A percentile compares a stretch with the other conserved stretches of the same genome.
Evolutionary conservation across 768 basidiomycete genomes (phyloP).

Genomic region (Lactarius akahatsu): DNA sequence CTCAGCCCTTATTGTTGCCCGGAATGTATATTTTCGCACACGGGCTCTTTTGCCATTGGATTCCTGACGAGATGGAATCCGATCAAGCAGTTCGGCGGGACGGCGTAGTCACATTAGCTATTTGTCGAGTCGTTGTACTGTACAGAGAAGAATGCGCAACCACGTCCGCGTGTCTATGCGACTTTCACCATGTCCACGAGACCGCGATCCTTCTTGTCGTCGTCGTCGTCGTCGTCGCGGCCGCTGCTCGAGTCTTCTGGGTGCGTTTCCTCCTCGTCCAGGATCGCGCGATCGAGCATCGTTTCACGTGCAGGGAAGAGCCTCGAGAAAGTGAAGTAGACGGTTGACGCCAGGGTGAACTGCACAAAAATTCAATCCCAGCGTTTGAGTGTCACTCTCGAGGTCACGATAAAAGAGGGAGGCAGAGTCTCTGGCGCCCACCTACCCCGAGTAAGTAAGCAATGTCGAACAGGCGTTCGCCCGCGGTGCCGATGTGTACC

Average conservation of each 20-base stretch:
- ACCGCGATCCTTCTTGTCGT: conserved; percentile 3
- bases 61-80: neutral
- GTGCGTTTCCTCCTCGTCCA: conserved; percentile 5
- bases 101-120: neutral
- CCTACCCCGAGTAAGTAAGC: conserved; percentile 73
- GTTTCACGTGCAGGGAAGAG: conserved; percentile 26
- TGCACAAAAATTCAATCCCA: neutral
- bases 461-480: conserved; percentile 59
- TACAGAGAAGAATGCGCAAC: neutral
- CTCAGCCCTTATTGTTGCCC: neutral
- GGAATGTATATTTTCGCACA: neutral
- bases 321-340: conserved; percentile 24
- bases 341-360: conserved; percentile 24
- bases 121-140: neutral
- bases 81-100: neutral
- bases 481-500: conserved; percentile 56
- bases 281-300: conserved; percentile 26
- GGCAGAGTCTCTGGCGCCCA: neutral
- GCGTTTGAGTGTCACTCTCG: neutral
- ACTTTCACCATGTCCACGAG: neutral
- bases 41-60: neutral
- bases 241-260: conserved; percentile 1
- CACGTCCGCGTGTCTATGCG: neutral
- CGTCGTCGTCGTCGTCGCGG: neutral
- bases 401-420: neutral